A percentile compares a stretch with the other conserved stretches of the same genome.
Conservation (phyloP, 768 basidiomycete species). For the Heimioporus sp. region DNA sequence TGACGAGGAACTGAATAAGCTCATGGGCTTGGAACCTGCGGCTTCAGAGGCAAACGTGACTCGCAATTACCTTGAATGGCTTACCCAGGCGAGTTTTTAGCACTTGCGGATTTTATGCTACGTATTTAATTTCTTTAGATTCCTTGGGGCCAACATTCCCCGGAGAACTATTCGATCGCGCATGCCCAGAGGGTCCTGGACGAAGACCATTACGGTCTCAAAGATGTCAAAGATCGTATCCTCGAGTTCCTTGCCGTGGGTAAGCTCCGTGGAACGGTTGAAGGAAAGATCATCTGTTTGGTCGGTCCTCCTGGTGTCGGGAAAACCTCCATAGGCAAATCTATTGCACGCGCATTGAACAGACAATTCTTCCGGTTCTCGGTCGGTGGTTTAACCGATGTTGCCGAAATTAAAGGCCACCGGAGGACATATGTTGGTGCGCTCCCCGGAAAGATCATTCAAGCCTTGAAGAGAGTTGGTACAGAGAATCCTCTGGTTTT, state of each 20-base stretch:
- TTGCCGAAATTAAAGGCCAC: slow-evolving; percentile 99
- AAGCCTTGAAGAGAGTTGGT: slow-evolving; percentile 88
- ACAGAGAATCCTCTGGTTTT: slow-evolving; percentile 93
- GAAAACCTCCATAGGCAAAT: slow-evolving; percentile 95
- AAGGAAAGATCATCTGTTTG: slow-evolving; percentile 97
- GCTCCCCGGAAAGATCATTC: slow-evolving; percentile 92
- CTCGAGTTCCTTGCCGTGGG: slow-evolving; percentile 96
- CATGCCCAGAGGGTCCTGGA: slow-evolving; percentile 85
- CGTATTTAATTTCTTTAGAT: slow-evolving; percentile 47
- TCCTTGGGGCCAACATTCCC: slow-evolving; percentile 94
- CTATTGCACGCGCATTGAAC: slow-evolving; percentile 86
- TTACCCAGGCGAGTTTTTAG: slow-evolving; percentile 59
- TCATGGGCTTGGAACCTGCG: slow-evolving; percentile 85
- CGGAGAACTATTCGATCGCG: slow-evolving; percentile 86
- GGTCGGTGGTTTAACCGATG: slow-evolving; percentile 94
- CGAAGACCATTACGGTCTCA: slow-evolving; percentile 91
- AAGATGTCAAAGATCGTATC: slow-evolving; percentile 90
- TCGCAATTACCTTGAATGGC: slow-evolving; percentile 91
- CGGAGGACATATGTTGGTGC: slow-evolving; percentile 96
- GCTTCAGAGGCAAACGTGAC: slow-evolving; percentile 94
- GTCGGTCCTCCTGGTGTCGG: slow-evolving; percentile 98
- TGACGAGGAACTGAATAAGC: slow-evolving; percentile 91
- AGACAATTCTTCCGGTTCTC: slow-evolving; percentile 96
- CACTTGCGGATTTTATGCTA: neutral
- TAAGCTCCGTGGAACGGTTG: slow-evolving; percentile 88